Conservation (phyloP, 768 basidiomycete genomes). For the Auricularia heimuer region DNA sequence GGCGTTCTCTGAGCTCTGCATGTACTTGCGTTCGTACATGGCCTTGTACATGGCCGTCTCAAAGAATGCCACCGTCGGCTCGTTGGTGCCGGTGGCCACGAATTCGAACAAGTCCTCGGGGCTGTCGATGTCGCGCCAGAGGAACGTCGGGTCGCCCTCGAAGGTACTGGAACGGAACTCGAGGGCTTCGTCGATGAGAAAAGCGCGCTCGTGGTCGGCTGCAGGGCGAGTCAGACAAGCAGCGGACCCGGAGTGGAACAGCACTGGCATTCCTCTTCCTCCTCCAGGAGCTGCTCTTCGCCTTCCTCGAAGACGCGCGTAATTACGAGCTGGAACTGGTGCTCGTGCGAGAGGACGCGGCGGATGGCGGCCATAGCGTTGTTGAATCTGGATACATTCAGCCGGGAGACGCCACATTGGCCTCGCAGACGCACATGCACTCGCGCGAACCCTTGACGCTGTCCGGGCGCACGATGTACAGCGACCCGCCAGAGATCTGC, state of each 20-base stretch:
- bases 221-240: conserved; percentile 10
- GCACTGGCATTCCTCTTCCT: conserved; percentile 72
- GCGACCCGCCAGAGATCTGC: conserved; percentile 84
- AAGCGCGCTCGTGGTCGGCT: conserved; percentile 93
- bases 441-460: conserved; percentile 86
- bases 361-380: conserved; percentile 94
- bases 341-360: conserved; percentile 63
- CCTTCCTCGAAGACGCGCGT: conserved; percentile 97
- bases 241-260: conserved; percentile 14
- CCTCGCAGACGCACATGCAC: conserved; percentile 71
- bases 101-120: conserved; percentile 96
- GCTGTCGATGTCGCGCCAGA: conserved; percentile 87
- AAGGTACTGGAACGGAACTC: conserved; percentile 70
- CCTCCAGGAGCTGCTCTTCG: conserved; percentile 88
- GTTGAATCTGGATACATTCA: conserved; percentile 55
- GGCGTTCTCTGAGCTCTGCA: conserved; percentile 55
- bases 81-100: conserved; percentile 64
- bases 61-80: conserved; percentile 76
- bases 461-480: conserved; percentile 85
- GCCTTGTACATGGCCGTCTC: conserved; percentile 92
- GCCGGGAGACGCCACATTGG: not conserved
- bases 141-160: conserved; percentile 70
- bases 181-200: conserved; percentile 84
- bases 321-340: conserved; percentile 84
- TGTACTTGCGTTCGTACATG: conserved; percentile 93